Evolutionary conservation across 139 green algal species (phyloP).

Genomic region (Eudorina sp.): DNA sequence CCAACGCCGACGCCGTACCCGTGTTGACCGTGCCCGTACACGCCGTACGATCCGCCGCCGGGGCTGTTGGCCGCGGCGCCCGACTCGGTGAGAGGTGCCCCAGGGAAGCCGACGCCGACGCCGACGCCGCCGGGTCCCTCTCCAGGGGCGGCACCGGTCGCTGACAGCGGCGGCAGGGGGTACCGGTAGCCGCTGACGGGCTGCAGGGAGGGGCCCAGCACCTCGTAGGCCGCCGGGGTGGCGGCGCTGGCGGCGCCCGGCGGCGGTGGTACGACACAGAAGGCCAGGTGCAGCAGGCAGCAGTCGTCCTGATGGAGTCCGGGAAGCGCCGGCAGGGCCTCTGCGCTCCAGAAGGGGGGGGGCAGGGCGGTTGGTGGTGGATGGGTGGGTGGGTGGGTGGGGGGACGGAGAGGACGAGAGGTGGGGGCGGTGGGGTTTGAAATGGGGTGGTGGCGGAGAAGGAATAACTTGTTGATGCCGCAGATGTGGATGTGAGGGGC

Average conservation of each 20-base stretch:
- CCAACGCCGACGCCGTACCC: background rate
- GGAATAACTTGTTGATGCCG: no score
- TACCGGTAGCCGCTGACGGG: conserved; percentile 25
- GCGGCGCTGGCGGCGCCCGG: no score
- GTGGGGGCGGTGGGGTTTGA: background rate
- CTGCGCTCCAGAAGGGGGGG: background rate
- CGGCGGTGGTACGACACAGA: background rate
- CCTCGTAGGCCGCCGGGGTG: background rate
- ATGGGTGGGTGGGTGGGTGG: background rate
- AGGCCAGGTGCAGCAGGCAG: conserved; percentile 27
- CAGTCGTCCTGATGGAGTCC: conserved; percentile 11
- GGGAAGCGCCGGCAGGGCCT: background rate
- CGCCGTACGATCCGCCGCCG: background rate
- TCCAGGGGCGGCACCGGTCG: background rate
- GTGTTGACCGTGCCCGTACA: background rate
- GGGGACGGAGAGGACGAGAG: background rate
- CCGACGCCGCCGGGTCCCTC: background rate
- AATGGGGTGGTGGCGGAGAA: background rate
- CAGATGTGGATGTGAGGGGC: no score
- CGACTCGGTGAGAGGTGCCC: background rate
- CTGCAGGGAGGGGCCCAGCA: conserved; percentile 37
- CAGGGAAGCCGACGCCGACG: background rate
- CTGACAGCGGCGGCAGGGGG: conserved; percentile 25
- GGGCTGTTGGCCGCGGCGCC: background rate
- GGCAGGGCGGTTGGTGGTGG: background rate